These are phyloP conservation scores for Ophiostoma tasmaniense DNA, from an alignment of 2,329 filamentous ascomycete species.

Conservation along the genomic window DNA sequence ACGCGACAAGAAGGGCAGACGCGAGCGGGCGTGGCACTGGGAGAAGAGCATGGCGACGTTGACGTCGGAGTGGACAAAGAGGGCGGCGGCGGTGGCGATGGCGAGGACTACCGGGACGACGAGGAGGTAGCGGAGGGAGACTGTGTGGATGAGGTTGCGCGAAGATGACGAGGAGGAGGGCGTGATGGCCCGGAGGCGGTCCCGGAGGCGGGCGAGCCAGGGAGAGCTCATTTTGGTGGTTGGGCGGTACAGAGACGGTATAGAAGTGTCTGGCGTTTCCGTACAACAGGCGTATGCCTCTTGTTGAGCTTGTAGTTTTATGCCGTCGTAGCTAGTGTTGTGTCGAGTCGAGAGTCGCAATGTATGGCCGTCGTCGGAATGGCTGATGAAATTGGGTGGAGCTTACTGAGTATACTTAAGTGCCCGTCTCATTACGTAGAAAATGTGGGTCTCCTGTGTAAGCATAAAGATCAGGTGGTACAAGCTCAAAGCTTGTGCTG, in stretches of 20 bases:
- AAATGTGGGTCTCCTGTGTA: neutral
- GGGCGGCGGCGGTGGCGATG: conserved; percentile 32
- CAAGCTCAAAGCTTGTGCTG: neutral
- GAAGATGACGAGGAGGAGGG: neutral
- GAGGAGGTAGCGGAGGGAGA: conserved; percentile 40
- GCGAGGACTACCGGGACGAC: conserved; percentile 43
- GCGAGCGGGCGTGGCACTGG: conserved; percentile 42
- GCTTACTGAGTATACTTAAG: neutral
- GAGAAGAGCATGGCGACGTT: conserved; percentile 45
- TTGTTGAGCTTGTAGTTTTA: neutral
- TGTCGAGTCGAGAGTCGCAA: neutral
- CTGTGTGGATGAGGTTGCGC: conserved; percentile 15
- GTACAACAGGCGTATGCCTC: neutral
- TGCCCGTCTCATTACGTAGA: neutral
- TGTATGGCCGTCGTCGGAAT: neutral
- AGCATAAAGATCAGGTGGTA: neutral
- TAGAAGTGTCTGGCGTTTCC: neutral
- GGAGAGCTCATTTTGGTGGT: neutral
- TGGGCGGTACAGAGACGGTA: neutral
- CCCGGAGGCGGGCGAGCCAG: neutral
- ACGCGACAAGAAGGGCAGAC: conserved; percentile 36
- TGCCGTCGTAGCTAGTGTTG: neutral
- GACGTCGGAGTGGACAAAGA: conserved; percentile 41
- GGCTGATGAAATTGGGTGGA: neutral
- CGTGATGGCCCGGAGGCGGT: conserved; percentile 4